Base-by-base conservation (phyloP, 129 eudicot species). In the Smallanthus sonchifolius region DNA sequence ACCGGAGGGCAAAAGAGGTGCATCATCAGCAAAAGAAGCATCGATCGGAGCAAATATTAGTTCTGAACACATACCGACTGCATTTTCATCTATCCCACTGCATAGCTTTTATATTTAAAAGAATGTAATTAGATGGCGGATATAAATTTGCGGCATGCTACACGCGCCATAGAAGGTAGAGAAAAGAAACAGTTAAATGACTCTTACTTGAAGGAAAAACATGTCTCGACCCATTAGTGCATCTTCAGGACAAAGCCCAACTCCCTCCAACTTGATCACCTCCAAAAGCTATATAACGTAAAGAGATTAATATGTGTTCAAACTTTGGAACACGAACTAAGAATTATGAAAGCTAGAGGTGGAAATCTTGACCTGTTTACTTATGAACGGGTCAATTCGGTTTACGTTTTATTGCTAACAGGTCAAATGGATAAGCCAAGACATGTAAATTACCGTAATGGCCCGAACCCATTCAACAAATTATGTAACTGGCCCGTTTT, bases 201-300 rank as follows among this genome's bases (percentile, higher is more conserved):
- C 11, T 3, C 83, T 43, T 81, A 88, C 97, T 79, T 88, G 97
- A 77, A 91, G 72, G 40, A 88, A 83, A 83, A 92, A 92, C 78
- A 92, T 86, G 78, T 92, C 97, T 34, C 89, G 78, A 42, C 92
- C 91, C 86, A 88, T 81, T 51, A 88, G 76, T 79, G 81, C 74
- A 75, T 91, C 90, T 36, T 88, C 96, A 7, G 84, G 83, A 62
- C 81, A 92, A 7, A 81, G 88, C 13, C 87, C 83, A 47, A 89
- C 77, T 63, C 82, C 86, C 79, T 92, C 97, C 74, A 88, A 80
- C 79, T 86, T 86, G 39, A 92, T 81, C 35, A 92, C 96, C 85
- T 92, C 97, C 96, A 92, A 83, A 70, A 86, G 81, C 96, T 88
- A 83, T 74, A 77, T 36, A 74, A 52, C 24, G 37, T 15, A 55